Conservation (phyloP, 2,329 filamentous ascomycete genomes). For the Trematosphaeria pertusa region DNA sequence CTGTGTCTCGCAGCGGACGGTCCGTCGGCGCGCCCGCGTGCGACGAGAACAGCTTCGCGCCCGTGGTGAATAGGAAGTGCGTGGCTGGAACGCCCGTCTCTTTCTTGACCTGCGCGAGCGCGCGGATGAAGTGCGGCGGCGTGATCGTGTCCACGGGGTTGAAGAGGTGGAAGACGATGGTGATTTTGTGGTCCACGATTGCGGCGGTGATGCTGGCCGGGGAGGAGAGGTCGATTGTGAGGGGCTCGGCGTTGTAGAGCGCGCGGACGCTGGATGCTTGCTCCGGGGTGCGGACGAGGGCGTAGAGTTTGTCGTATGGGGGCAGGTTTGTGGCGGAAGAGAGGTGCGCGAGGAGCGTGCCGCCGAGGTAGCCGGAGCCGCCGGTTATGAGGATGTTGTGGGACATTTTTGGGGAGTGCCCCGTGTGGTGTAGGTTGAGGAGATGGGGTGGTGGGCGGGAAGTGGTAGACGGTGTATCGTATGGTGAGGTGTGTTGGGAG, state of each 20-base stretch:
- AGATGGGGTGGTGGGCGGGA: too few relatives aligned
- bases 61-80: conserved; percentile 61
- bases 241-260: conserved; percentile 53
- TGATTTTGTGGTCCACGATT: conserved; percentile 55
- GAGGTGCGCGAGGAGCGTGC: conserved; percentile 55
- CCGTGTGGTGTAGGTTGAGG: too few relatives aligned
- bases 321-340: conserved; percentile 48
- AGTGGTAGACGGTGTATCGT: too few relatives aligned
- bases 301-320: conserved; percentile 53
- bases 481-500: too few relatives aligned
- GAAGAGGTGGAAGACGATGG: conserved; percentile 58
- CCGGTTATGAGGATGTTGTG: conserved; percentile 59
- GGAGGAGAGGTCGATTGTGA: conserved; percentile 51
- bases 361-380: conserved; percentile 62
- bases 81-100: conserved; percentile 48
- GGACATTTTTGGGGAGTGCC: too few relatives aligned
- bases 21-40: conserved; percentile 55
- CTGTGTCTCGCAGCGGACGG: conserved; percentile 52
- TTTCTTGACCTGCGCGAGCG: conserved; percentile 54
- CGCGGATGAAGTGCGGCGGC: conserved; percentile 55
- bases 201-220: conserved; percentile 42
- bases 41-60: conserved; percentile 61
- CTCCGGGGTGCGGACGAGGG: conserved; percentile 54
- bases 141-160: conserved; percentile 45
- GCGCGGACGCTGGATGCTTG: conserved; percentile 56